Percentiles rank a stretch among this genome's conserved stretches.
These are phyloP conservation scores for Candida xyloterini DNA, from an alignment of 805 yeast species.

Conservation along the genomic window DNA sequence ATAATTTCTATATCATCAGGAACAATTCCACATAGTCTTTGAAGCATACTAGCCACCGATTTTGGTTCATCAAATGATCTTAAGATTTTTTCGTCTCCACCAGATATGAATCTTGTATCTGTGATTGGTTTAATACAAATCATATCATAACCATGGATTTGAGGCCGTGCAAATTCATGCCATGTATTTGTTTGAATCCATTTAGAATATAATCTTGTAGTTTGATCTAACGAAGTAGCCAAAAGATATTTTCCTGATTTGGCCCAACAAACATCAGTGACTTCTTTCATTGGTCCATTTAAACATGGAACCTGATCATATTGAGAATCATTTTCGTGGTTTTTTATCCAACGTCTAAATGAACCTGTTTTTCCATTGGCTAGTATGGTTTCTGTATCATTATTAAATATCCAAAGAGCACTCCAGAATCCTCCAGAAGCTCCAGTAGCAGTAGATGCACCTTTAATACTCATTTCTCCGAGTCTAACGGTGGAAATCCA, in stretches of 20 bases:
- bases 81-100: constrained; percentile 92
- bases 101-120: constrained; percentile 72
- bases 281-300: constrained; percentile 73
- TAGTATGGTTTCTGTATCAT: constrained; percentile 48
- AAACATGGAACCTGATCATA: constrained; percentile 47
- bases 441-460: constrained; percentile 98
- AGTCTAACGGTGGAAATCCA: constrained; percentile 81
- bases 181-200: constrained; percentile 55
- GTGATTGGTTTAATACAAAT: constrained; percentile 65
- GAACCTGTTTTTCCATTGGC: constrained; percentile 94
- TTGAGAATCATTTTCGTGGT: constrained; percentile 20
- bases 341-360: constrained; percentile 66
- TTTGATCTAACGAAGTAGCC: constrained; percentile 87
- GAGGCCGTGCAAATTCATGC: constrained; percentile 96
- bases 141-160: constrained; percentile 98
- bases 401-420: constrained; percentile 60
- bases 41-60: constrained; percentile 63
- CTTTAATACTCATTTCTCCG: constrained; percentile 92
- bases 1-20: constrained; percentile 30
- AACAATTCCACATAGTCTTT: constrained; percentile 49
- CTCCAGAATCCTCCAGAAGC: constrained; percentile 71
- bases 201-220: constrained; percentile 77
- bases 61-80: constrained; percentile 87
- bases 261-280: constrained; percentile 80
- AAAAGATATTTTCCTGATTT: constrained; percentile 61